Evolutionary conservation across 257 asterid genomes (phyloP).

Genomic region (Salvia splendens): DNA sequence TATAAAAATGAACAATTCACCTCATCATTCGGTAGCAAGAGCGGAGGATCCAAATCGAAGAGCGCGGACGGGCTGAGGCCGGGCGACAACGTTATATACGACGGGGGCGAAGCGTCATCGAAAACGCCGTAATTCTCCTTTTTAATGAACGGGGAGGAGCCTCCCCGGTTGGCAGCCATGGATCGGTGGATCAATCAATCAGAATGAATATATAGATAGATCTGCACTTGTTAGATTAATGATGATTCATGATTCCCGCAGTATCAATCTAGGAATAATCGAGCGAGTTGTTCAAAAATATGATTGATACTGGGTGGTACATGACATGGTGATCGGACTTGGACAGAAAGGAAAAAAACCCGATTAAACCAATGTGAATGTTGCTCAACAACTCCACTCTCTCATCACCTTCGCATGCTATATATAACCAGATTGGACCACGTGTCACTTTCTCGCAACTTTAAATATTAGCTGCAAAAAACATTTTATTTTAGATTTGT

Average conservation of each 20-base stretch:
- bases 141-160: conserved; percentile 20
- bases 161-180: conserved; percentile 36
- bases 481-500: too few relatives aligned
- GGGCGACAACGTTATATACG: conserved; percentile 55
- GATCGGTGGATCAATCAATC: background rate
- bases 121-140: conserved; percentile 14
- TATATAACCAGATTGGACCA: conserved; percentile 27
- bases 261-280: conserved; percentile 45
- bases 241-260: conserved; percentile 32
- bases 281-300: conserved; percentile 46
- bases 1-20: too few relatives aligned
- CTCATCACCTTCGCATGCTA: background rate
- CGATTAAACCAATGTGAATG: background rate
- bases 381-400: conserved; percentile 10
- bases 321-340: conserved; percentile 22
- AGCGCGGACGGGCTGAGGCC: conserved; percentile 72
- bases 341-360: background rate
- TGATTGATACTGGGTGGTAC: conserved; percentile 61
- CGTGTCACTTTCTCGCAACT: too few relatives aligned
- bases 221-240: background rate
- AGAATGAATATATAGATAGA: background rate
- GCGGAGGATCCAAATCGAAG: conserved; percentile 57
- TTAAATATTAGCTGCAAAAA: too few relatives aligned
- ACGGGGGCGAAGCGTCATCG: background rate
- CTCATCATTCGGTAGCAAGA: conserved; percentile 65